Percentiles rank a stretch among this genome's conserved stretches.
phyloP scores from a whole-genome alignment of 139 green algal species.

The Pleodorina starrii region DNA sequence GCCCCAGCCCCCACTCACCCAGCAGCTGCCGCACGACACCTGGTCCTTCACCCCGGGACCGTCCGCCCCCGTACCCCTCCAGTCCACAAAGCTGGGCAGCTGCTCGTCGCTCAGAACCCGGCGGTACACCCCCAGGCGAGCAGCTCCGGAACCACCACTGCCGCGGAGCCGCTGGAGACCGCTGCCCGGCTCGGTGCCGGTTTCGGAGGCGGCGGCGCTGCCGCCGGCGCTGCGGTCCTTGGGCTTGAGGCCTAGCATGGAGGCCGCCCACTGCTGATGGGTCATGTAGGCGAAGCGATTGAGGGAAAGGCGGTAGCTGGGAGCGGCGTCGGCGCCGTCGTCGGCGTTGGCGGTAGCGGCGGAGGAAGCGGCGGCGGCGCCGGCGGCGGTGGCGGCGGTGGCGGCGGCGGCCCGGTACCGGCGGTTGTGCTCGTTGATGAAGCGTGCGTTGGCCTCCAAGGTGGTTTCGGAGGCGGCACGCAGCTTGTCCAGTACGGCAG shows the following conservation, averaged over 20 bases:
- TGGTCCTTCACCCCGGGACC: slow-evolving; percentile 74
- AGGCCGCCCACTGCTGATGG: slow-evolving; percentile 34
- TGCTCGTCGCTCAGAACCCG: slow-evolving; percentile 18
- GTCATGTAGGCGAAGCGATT: slow-evolving; percentile 35
- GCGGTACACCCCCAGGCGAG: not conserved
- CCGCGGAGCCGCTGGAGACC: too few relatives aligned
- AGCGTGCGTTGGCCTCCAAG: not conserved
- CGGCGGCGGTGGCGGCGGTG: not conserved
- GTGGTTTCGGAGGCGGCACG: not conserved
- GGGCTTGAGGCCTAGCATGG: slow-evolving; percentile 6
- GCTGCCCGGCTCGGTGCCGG: too few relatives aligned
- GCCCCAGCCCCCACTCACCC: slow-evolving; percentile 27
- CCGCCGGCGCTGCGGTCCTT: not conserved
- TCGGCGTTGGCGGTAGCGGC: not conserved
- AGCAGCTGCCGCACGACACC: slow-evolving; percentile 75
- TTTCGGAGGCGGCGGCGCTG: too few relatives aligned
- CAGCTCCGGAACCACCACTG: too few relatives aligned
- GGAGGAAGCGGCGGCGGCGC: too few relatives aligned
- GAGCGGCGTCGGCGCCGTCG: not conserved
- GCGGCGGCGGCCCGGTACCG: not conserved
- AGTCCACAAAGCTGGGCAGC: slow-evolving; percentile 69
- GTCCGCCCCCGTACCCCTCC: slow-evolving; percentile 68
- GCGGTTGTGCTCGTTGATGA: slow-evolving; percentile 23
- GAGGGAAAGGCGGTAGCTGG: slow-evolving; percentile 33
- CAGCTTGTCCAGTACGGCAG: not conserved